Evolutionary conservation across 495 filamentous ascomycete genomes (phyloP).

Genomic region (Podospora pseudoanserina): DNA sequence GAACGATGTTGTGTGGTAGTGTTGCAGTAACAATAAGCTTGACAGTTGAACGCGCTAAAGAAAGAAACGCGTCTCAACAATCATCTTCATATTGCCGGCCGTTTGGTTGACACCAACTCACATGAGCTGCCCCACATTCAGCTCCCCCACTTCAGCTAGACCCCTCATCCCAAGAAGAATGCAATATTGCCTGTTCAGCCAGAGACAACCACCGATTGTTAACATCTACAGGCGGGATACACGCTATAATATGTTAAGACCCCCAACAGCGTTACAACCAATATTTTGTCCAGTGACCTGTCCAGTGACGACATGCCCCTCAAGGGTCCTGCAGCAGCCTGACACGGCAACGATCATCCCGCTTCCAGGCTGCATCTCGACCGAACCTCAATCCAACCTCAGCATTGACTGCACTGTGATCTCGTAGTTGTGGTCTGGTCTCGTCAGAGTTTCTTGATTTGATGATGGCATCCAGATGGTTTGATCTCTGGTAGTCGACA

Average conservation of each 20-base stretch:
- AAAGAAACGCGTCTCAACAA: not conserved
- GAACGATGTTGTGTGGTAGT: not conserved
- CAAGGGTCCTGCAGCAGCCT: not conserved
- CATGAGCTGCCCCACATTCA: not conserved
- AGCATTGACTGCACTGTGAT: not conserved
- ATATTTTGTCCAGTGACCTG: not conserved
- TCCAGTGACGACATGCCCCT: slow-evolving; percentile 9
- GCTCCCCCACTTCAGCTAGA: too few species aligned
- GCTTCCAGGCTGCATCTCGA: not conserved
- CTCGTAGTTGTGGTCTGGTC: not conserved
- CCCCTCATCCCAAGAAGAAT: not conserved
- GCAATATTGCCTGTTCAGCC: not conserved
- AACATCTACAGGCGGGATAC: not conserved
- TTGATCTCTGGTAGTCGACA: not conserved
- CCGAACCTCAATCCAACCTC: not conserved
- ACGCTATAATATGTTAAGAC: not conserved
- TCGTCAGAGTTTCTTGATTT: not conserved
- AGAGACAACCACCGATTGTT: not conserved
- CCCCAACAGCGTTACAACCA: not conserved
- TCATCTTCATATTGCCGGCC: not conserved
- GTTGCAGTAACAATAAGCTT: not conserved
- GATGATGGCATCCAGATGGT: not conserved
- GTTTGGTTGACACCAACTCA: not conserved
- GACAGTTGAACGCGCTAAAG: not conserved
- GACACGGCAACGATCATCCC: slow-evolving; percentile 6